These are phyloP conservation scores for Diaporthe citri DNA, from an alignment of 2,329 filamentous ascomycete genomes.

Conservation along the genomic window DNA sequence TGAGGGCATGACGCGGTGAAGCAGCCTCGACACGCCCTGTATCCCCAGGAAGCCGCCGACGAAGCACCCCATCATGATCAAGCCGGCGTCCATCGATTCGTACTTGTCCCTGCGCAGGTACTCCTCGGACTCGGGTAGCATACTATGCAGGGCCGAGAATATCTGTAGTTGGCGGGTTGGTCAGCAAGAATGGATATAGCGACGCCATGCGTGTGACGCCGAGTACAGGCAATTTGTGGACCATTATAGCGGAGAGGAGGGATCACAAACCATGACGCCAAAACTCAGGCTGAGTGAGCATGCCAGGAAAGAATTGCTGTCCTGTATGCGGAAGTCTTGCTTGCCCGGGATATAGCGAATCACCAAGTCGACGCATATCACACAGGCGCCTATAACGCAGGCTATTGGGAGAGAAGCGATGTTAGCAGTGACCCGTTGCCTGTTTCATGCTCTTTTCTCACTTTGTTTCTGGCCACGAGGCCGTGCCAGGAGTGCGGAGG, in stretches of 20 bases:
- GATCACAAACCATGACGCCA: slow-evolving; percentile 85
- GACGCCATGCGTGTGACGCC: not conserved
- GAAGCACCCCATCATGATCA: slow-evolving; percentile 78
- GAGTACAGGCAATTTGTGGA: slow-evolving; percentile 14
- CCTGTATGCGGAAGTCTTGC: slow-evolving; percentile 85
- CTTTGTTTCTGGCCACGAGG: slow-evolving; percentile 1
- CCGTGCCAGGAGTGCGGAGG: slow-evolving; percentile 3
- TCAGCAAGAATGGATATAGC: slow-evolving; percentile 7
- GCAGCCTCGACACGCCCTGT: slow-evolving; percentile 76
- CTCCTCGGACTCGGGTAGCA: slow-evolving; percentile 86
- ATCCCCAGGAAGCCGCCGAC: slow-evolving; percentile 80
- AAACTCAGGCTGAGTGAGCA: slow-evolving; percentile 92
- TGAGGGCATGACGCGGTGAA: slow-evolving; percentile 81
- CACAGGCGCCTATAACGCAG: slow-evolving; percentile 80
- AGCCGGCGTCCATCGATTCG: slow-evolving; percentile 74
- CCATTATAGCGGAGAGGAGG: too few species aligned
- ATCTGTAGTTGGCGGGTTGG: slow-evolving; percentile 65
- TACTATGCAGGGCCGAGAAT: slow-evolving; percentile 92
- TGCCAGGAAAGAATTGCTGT: slow-evolving; percentile 89
- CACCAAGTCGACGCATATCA: slow-evolving; percentile 89
- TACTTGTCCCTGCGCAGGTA: slow-evolving; percentile 81
- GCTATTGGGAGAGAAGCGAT: slow-evolving; percentile 53
- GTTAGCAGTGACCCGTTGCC: not conserved
- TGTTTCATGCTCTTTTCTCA: not conserved
- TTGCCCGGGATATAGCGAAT: slow-evolving; percentile 80